Conservation (phyloP, 2,329 filamentous ascomycete genomes). For the Aureobasidium subglaciale region DNA sequence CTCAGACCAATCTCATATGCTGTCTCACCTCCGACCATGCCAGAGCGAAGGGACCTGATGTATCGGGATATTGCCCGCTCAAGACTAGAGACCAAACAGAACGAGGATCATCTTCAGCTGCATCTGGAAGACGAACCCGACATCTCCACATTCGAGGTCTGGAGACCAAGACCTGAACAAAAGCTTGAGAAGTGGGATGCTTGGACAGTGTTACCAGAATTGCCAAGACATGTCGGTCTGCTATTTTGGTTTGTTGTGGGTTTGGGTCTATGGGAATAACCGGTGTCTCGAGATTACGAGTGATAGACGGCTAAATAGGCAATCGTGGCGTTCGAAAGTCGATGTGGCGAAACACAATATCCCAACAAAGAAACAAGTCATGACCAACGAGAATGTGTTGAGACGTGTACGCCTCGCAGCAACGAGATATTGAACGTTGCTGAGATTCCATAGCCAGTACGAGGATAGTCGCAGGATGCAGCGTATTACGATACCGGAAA, state of each 20-base stretch:
- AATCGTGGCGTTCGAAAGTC: no score
- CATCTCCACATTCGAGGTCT: not conserved
- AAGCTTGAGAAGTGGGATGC: constrained; percentile 10
- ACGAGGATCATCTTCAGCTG: not conserved
- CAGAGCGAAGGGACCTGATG: constrained; percentile 51
- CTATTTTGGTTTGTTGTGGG: not conserved
- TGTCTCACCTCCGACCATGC: constrained; percentile 52
- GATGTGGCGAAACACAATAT: no score
- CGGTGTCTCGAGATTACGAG: not conserved
- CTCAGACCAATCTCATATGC: constrained; percentile 50
- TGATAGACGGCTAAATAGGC: not conserved
- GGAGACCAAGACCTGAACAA: constrained; percentile 6
- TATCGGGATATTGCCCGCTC: constrained; percentile 49
- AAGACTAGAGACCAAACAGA: not conserved
- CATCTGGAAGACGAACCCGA: not conserved
- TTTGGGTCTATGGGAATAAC: not conserved
- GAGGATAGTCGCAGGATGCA: no score
- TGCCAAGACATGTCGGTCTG: not conserved
- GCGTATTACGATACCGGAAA: no score
- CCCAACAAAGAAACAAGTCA: no score
- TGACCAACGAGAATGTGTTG: not conserved
- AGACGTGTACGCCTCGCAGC: no score
- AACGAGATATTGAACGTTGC: no score
- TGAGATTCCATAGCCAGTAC: no score
- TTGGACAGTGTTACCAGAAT: constrained; percentile 8